phyloP scores from a whole-genome alignment of 371 early-diverging fungal species.

The Lichtheimia ornata region DNA sequence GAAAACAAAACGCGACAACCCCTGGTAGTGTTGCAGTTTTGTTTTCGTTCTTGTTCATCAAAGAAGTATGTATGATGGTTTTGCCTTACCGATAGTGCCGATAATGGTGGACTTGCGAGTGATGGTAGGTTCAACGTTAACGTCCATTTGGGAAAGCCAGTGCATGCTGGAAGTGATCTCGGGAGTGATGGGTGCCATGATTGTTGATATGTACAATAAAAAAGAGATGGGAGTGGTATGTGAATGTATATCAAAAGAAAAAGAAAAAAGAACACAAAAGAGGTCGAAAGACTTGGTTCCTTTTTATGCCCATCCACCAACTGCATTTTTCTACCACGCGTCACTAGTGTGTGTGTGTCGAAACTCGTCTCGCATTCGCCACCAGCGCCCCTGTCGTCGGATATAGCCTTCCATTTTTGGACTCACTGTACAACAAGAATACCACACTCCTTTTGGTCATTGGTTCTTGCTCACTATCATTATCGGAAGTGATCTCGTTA shows the following conservation, averaged over 20 bases:
- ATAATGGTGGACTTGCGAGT: constrained; percentile 83
- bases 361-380: neutral
- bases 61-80: too few relatives aligned
- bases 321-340: constrained; percentile 1
- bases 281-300: neutral
- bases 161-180: constrained; percentile 60
- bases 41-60: neutral
- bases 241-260: constrained; percentile 1
- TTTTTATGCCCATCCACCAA: neutral
- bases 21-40: neutral
- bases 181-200: constrained; percentile 25
- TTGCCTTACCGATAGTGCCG: constrained; percentile 71
- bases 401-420: too few relatives aligned
- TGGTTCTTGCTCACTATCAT: too few relatives aligned
- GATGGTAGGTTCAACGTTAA: constrained; percentile 61
- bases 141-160: constrained; percentile 76
- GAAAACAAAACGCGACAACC: neutral
- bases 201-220: neutral
- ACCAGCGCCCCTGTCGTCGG: too few relatives aligned
- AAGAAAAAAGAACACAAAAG: constrained; percentile 1
- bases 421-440: too few relatives aligned
- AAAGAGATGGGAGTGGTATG: constrained; percentile 6
- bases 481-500: too few relatives aligned
- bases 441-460: too few relatives aligned
- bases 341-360: constrained; percentile 1